A percentile compares a stretch with the other conserved stretches of the same genome.
phyloP scores from a whole-genome alignment of 208 protist genomes.

The Leishmania amazonensis region DNA sequence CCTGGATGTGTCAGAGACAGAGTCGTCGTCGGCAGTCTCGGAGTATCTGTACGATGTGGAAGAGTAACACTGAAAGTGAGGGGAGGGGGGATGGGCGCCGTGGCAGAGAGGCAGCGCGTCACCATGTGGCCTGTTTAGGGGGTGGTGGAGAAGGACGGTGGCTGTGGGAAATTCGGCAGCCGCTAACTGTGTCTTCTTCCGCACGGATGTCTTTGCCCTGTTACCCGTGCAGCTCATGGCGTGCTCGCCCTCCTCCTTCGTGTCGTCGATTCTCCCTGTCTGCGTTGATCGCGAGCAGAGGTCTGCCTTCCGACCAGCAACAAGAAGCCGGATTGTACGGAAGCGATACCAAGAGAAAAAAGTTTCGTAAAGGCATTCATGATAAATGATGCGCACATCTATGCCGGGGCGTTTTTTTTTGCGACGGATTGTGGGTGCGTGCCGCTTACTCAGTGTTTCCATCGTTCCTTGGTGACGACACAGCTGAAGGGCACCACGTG shows the following conservation, averaged over 20 bases:
- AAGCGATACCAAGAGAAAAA: slow-evolving; percentile 1
- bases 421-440: not conserved
- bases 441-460: not conserved
- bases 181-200: not conserved
- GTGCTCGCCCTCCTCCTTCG: not conserved
- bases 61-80: not conserved
- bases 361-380: too few species aligned
- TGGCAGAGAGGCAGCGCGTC: not conserved
- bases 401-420: too few species aligned
- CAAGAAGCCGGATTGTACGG: not conserved
- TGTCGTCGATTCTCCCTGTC: not conserved
- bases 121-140: not conserved
- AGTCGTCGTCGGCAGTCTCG: slow-evolving; percentile 37
- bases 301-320: not conserved
- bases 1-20: slow-evolving; percentile 54
- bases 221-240: not conserved
- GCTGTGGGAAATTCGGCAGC: not conserved
- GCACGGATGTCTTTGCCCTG: not conserved
- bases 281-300: not conserved
- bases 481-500: not conserved
- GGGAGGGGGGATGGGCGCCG: too few species aligned
- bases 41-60: slow-evolving; percentile 54
- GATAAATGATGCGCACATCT: too few species aligned
- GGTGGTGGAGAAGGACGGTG: not conserved
- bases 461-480: not conserved